These are phyloP conservation scores for Aaosphaeria arxii DNA, from an alignment of 2,329 filamentous ascomycete genomes.

Conservation along the genomic window DNA sequence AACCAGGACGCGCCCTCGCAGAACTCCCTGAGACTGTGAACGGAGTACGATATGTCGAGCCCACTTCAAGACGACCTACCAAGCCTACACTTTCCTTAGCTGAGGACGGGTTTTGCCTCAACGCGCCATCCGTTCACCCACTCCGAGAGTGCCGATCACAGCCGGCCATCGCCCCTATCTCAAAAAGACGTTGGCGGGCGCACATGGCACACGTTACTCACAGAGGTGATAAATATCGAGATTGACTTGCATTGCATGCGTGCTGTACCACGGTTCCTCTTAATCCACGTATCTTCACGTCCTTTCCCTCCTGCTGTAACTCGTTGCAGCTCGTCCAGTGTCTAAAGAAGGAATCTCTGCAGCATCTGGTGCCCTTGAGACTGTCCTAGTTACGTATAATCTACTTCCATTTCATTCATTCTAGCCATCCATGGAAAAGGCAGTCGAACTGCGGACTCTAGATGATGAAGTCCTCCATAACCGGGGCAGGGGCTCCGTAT, in stretches of 20 bases:
- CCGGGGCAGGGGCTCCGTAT: conserved; percentile 18
- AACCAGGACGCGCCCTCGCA: conserved; percentile 18
- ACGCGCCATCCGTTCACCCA: conserved; percentile 4
- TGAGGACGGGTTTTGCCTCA: conserved; percentile 14
- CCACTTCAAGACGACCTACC: conserved; percentile 23
- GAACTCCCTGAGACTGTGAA: conserved; percentile 19
- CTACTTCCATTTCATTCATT: neutral
- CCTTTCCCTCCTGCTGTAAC: conserved; percentile 9
- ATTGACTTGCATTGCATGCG: conserved; percentile 35
- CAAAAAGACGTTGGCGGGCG: conserved; percentile 6
- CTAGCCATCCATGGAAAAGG: conserved; percentile 26
- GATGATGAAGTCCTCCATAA: conserved; percentile 21
- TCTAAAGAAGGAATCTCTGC: neutral
- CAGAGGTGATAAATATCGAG: conserved; percentile 28
- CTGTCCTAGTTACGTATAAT: neutral
- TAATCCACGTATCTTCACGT: conserved; percentile 11
- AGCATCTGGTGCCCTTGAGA: neutral
- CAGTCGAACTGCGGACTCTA: conserved; percentile 23
- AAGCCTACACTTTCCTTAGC: conserved; percentile 22
- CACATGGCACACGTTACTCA: conserved; percentile 32
- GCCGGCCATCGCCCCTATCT: conserved; percentile 2
- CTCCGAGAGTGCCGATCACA: conserved; percentile 2
- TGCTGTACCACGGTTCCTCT: conserved; percentile 22
- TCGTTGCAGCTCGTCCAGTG: no score
- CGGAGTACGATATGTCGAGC: conserved; percentile 31